A percentile compares a stretch with the other conserved stretches of the same genome.
Conservation (phyloP, 2,329 filamentous ascomycete genomes). For the Tolypocladium tropicale region DNA sequence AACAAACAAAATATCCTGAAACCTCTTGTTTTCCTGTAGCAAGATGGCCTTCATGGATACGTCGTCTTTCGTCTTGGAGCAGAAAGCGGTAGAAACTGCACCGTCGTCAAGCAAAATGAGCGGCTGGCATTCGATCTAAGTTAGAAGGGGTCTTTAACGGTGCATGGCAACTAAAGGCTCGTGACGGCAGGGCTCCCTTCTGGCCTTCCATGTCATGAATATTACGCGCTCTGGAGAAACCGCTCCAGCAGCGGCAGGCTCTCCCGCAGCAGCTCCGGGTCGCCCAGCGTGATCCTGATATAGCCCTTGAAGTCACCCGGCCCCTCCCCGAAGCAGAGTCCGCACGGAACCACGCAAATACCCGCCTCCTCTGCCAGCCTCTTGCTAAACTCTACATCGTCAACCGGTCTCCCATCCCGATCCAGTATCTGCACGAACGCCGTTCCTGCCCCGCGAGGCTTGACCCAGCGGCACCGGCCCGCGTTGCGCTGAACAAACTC, state of each 20-base stretch:
- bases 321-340: not conserved
- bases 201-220: too few relatives aligned
- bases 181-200: too few relatives aligned
- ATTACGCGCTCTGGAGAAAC: not conserved
- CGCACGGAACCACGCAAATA: not conserved
- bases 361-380: not conserved
- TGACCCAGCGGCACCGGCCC: not conserved
- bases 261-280: not conserved
- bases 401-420: not conserved
- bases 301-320: not conserved
- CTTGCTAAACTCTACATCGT: slow-evolving; percentile 1
- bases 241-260: not conserved
- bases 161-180: too few relatives aligned
- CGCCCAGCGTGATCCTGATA: not conserved
- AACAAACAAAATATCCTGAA: not conserved
- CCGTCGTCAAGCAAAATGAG: too few relatives aligned
- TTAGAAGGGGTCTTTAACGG: too few relatives aligned
- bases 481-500: not conserved
- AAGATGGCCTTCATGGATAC: too few relatives aligned
- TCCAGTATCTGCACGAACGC: slow-evolving; percentile 1
- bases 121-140: too few relatives aligned
- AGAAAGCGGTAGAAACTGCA: too few relatives aligned
- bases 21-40: not conserved
- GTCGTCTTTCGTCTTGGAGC: too few relatives aligned
- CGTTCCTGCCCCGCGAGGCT: not conserved